phyloP scores from a whole-genome alignment of 2,329 filamentous ascomycete genomes.

The Xylariomycetidae sp. region DNA sequence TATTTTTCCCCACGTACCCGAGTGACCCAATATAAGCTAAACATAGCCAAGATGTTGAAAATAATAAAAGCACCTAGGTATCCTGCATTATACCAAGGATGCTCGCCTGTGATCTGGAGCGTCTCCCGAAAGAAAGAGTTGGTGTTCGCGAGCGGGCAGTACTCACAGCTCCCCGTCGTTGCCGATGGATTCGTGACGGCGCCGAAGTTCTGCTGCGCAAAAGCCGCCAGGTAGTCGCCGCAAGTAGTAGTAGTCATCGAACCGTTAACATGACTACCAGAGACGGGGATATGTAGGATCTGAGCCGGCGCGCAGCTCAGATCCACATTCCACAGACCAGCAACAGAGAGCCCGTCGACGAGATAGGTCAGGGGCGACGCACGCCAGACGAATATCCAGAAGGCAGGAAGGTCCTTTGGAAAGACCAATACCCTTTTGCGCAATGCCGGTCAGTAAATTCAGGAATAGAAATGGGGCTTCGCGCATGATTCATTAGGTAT shows the following conservation, averaged over 20 bases:
- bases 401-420: constrained; percentile 4
- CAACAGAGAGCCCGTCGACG: too few relatives aligned
- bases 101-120: neutral
- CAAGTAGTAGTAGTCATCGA: neutral
- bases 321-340: too few relatives aligned
- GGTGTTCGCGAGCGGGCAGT: neutral
- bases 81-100: neutral
- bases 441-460: too few relatives aligned
- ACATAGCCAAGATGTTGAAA: too few relatives aligned
- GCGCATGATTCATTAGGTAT: too few relatives aligned
- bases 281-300: too few relatives aligned
- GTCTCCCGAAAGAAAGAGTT: neutral
- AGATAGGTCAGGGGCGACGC: constrained; percentile 10
- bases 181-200: neutral
- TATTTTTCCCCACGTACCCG: too few relatives aligned
- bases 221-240: neutral
- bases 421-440: constrained; percentile 9
- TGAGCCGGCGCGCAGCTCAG: too few relatives aligned
- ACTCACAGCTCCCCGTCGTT: neutral
- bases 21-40: too few relatives aligned
- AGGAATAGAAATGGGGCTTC: too few relatives aligned
- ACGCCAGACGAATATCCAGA: constrained; percentile 13
- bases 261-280: too few relatives aligned
- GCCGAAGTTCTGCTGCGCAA: too few relatives aligned
- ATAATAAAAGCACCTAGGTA: neutral